Evolutionary conservation across 2,329 filamentous ascomycete genomes (phyloP), one percentile per base, ranked within the genome.

Genomic region (Diaporthe sp.): DNA sequence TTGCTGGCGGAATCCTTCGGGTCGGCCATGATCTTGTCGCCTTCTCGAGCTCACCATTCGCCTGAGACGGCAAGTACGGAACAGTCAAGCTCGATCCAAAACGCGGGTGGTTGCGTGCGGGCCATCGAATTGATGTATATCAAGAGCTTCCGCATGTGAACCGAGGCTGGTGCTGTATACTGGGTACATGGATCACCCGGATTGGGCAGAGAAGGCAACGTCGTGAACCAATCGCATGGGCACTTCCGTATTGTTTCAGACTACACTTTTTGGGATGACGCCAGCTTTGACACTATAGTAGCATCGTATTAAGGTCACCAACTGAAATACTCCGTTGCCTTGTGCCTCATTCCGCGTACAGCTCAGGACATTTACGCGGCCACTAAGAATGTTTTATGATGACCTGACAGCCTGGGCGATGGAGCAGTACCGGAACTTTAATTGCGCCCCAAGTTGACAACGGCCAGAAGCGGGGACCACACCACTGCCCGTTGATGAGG

Each of bases 221-320:
- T 19, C 31, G 44, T 39, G 44, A 39, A 22, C 62, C 62, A 68
- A 68, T 68, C 62, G 62, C 62, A 68, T 68, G 62, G 62, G 7
- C 12, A 15, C 7, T 39, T 2, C 3, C 22, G 7, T 17, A 10
- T 39, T 39, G 44, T 68, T 68, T 68, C 62, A 68, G 31, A 25
- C 62, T 5, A 53, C 31, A 37, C 31, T 25, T 53, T 13, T 10
- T 15, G 28, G 46, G 62, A 68, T 68, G 62, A 68, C 46, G 62
- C 28, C 62, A 68, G 62, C 46, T 51, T 68, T 53, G 62, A 51
- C 22, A 37, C 46, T 39, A 39, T 19, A 53, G 62, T 68, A 68
- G 46, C 31, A 68, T 53, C 44, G 31, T 53, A 13, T 31, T 49
- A 53, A 34, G 44, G 31, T 19, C 7, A 17, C 10, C 61, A 25